These are phyloP conservation scores for Sorghum bicolor DNA, from an alignment of 176 grass and related monocot genomes.

Conservation along the genomic window DNA sequence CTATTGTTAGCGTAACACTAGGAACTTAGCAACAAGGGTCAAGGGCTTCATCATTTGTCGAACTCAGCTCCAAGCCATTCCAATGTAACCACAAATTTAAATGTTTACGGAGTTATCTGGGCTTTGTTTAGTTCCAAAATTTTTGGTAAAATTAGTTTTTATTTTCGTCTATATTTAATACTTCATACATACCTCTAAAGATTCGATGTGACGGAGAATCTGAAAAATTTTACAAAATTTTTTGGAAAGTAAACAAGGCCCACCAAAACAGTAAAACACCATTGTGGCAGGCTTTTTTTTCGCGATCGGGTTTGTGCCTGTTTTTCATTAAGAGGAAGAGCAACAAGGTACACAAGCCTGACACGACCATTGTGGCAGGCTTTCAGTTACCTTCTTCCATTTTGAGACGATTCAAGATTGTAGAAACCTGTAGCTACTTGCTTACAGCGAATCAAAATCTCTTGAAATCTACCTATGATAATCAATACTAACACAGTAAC, in stretches of 20 bases:
- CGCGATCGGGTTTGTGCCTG: too few relatives aligned
- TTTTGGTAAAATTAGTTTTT: too few relatives aligned
- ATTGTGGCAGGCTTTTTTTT: background rate
- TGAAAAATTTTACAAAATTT: too few relatives aligned
- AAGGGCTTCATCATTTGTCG: background rate
- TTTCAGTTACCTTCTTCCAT: background rate
- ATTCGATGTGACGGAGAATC: too few relatives aligned
- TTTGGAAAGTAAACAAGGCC: too few relatives aligned
- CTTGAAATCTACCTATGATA: background rate
- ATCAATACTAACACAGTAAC: conserved; percentile 21
- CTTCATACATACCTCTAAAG: too few relatives aligned
- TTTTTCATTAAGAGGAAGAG: too few relatives aligned
- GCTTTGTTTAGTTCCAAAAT: too few relatives aligned
- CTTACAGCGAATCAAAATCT: background rate
- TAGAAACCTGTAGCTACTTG: background rate
- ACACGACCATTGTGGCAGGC: background rate
- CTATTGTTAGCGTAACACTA: background rate
- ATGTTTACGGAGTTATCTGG: background rate
- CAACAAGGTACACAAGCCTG: too few relatives aligned
- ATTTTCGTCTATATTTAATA: too few relatives aligned
- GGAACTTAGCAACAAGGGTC: background rate
- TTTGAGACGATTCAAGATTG: background rate
- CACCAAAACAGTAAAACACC: background rate
- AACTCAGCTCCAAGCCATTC: background rate
- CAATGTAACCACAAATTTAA: background rate